Percentiles rank a stretch among this genome's conserved stretches.
Evolutionary conservation across 306 rosid genomes (phyloP).

Genomic region (Inga laurina): DNA sequence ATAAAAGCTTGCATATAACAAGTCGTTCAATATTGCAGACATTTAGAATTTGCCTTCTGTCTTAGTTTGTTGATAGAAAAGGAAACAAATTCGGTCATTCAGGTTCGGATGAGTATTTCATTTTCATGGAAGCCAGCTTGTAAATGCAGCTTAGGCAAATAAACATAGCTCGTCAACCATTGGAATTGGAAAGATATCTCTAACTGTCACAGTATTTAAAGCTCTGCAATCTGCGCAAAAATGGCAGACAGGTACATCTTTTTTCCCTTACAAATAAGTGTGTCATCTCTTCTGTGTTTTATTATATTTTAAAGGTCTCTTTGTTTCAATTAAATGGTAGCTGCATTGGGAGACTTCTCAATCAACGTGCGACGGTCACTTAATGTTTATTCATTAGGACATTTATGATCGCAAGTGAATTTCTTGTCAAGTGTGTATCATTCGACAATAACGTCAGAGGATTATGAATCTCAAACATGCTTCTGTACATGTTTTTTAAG

Average conservation of each 20-base stretch:
- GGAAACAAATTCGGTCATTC: too few relatives aligned
- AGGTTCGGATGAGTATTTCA: background rate
- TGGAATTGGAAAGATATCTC: background rate
- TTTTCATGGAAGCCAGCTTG: background rate
- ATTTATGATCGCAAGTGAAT: background rate
- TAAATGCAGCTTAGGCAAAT: background rate
- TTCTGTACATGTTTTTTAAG: background rate
- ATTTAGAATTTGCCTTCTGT: too few relatives aligned
- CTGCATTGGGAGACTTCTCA: background rate
- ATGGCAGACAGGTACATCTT: background rate
- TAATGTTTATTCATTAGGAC: background rate
- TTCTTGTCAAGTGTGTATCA: background rate
- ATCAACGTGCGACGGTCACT: background rate
- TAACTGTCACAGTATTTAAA: background rate
- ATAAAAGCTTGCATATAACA: too few relatives aligned
- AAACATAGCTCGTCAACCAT: background rate
- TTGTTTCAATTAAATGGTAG: background rate
- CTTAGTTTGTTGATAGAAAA: too few relatives aligned
- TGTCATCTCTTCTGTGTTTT: background rate
- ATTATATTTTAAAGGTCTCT: background rate
- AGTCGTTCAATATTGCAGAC: too few relatives aligned
- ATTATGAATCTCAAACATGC: background rate
- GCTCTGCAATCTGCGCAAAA: background rate
- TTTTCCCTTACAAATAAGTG: background rate
- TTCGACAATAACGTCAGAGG: background rate